Base-by-base conservation (phyloP, 1,284 basidiomycete species). In the Ustilago hordei region DNA sequence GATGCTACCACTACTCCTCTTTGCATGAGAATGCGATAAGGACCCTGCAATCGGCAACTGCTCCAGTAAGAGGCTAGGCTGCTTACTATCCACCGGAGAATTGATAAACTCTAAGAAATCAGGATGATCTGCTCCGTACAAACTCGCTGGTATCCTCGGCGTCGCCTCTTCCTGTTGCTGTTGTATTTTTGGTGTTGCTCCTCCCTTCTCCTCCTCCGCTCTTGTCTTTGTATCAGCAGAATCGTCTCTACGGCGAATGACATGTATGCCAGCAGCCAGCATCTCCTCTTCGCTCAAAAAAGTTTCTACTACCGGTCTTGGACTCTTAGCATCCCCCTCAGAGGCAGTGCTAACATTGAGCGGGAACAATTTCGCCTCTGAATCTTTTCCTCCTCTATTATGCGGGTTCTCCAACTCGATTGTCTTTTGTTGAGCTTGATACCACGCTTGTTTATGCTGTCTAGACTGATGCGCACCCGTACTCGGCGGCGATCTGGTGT, bases 391-490 rank as follows among this genome's bases (percentile, higher is more conserved):
- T 12, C 45, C 55, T 12, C 71, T 58, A 13, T 76, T 67, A 50
- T 59, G 17, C 1, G 64, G 60, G 11, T 66, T 65, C 12, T 70
- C 67, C 39, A 78, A 70, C 45, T 74, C 50, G 52, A 78, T 68
- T 17, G 75, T 78, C 55, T 74, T 74, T 56, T 78, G 75, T 41
- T 78, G 75, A 0, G 75, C 75, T 55, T 78, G 75, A 39, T 74
- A 78, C 75, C 75, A 78, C 6, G 75, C 75, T 59, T 78, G 75
- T 48, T 69, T 78, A 52, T 68, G 69, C 64, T 69, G 67, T 31
- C 64, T 73, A 34, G 70, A 67, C 36, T 57, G 45, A 31, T 48
- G 54, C 7, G 55, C 41, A 28, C 23, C 23, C 23, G 23, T 28
- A 28, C 23, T 3, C 23, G 23, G 23, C 4, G 59, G 7, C 8